Evolutionary conservation across 805 yeast genomes (phyloP).

Genomic region (Candida verbasci): DNA sequence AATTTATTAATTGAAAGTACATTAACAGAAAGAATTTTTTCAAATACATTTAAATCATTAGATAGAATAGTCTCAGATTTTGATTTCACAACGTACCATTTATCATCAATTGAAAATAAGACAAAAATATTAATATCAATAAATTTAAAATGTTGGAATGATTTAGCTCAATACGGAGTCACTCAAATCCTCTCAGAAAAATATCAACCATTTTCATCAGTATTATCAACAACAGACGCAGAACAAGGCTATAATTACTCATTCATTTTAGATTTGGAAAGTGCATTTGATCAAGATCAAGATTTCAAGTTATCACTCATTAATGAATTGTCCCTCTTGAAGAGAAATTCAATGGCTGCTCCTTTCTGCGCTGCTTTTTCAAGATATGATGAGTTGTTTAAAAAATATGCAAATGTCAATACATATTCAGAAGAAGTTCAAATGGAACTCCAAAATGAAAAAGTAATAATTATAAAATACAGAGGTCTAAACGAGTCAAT

Average conservation of each 20-base stretch:
- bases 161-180: constrained; percentile 65
- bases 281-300: constrained; percentile 28
- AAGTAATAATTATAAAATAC: constrained; percentile 69
- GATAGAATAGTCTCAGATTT: constrained; percentile 93
- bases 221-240: constrained; percentile 25
- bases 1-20: constrained; percentile 81
- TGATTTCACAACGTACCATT: constrained; percentile 91
- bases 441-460: constrained; percentile 44
- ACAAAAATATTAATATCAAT: constrained; percentile 62
- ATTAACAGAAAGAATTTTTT: constrained; percentile 61
- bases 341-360: constrained; percentile 85
- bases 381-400: constrained; percentile 67
- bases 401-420: constrained; percentile 37
- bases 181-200: constrained; percentile 47
- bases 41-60: constrained; percentile 38
- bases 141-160: constrained; percentile 72
- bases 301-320: constrained; percentile 53
- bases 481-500: constrained; percentile 86
- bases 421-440: constrained; percentile 43
- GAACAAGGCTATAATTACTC: constrained; percentile 86
- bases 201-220: constrained; percentile 36
- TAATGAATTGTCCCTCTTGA: constrained; percentile 65
- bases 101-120: constrained; percentile 74
- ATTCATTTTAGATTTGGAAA: constrained; percentile 56
- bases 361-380: constrained; percentile 86